Base-by-base conservation (phyloP, 2,329 filamentous ascomycete species). In the Colletotrichum siamense region DNA sequence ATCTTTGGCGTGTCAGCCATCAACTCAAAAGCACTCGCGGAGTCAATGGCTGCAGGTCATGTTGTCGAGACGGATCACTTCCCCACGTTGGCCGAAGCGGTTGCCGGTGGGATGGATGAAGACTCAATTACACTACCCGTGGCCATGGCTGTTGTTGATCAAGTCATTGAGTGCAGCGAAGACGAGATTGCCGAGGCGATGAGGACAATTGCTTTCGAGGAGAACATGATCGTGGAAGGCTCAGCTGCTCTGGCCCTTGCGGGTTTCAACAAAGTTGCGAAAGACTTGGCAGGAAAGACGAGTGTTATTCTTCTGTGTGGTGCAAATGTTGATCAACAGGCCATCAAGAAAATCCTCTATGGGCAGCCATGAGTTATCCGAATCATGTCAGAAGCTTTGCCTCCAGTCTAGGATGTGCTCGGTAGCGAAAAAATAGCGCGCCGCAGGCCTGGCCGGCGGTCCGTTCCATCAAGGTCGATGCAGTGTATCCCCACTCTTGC, bases 181-280 rank as follows among this genome's bases (percentile, higher is more conserved):
- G 76, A 59, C 0, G 75, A 79, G 7, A 81, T 79, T 18, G 74
- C 76, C 4, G 70, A 39, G 5, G 71, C 76, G 1, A 52, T 80
- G 44, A 78, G 67, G 61, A 22, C 36, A 3, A 66, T 81, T 7
- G 78, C 76, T 7, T 69, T 79, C 26, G 77, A 78, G 8, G 78
- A 81, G 72, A 80, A 80, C 36, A 80, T 81, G 80, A 68, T 81
- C 30, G 79, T 80, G 2, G 79, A 81, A 32, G 79, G 79, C 2
- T 77, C 79, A 26, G 79, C 78, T 12, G 79, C 79, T 16, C 39
- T 81, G 6, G 79, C 79, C 15, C 64, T 80, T 18, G 79, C 79
- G 4, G 79, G 79, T 1, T 80, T 79, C n/a, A 67, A 75, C 13
- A 79, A 79, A 59, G 74, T 79, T 32, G 75, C 64, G 3, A 32